phyloP scores from a whole-genome alignment of 805 yeast genomes.

The Yarrowia sp. region DNA sequence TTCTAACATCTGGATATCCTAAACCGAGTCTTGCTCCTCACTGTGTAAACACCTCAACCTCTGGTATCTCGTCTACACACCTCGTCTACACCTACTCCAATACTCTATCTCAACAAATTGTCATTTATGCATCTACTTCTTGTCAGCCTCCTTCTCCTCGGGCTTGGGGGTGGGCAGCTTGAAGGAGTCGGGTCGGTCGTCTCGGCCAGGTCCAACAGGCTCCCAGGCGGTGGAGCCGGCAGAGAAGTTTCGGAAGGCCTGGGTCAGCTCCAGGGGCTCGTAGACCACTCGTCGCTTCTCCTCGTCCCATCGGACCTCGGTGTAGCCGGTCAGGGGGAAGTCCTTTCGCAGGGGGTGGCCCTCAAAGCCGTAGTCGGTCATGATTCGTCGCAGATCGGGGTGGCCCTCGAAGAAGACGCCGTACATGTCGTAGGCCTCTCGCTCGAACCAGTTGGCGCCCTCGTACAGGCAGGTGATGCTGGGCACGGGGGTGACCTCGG shows the following conservation, averaged over 20 bases:
- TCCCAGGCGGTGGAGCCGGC: slow-evolving; percentile 91
- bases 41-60: background rate
- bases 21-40: no score
- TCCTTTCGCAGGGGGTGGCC: slow-evolving; percentile 91
- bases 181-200: slow-evolving; percentile 75
- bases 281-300: slow-evolving; percentile 86
- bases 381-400: slow-evolving; percentile 83
- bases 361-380: slow-evolving; percentile 90
- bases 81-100: background rate
- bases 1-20: no score
- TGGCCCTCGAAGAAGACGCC: slow-evolving; percentile 87
- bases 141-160: slow-evolving; percentile 53
- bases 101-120: slow-evolving; percentile 14
- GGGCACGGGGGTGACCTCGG: slow-evolving; percentile 79
- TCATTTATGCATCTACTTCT: slow-evolving; percentile 36
- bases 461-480: slow-evolving; percentile 66
- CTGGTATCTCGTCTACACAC: background rate
- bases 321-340: slow-evolving; percentile 89
- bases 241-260: slow-evolving; percentile 86
- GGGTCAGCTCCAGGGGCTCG: slow-evolving; percentile 87
- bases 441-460: slow-evolving; percentile 88
- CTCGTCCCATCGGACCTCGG: slow-evolving; percentile 86
- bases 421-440: slow-evolving; percentile 84
- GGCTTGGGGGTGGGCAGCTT: slow-evolving; percentile 80
- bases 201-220: slow-evolving; percentile 84